phyloP scores from a whole-genome alignment of 73 alveolate species.

The Stentor coeruleus region DNA sequence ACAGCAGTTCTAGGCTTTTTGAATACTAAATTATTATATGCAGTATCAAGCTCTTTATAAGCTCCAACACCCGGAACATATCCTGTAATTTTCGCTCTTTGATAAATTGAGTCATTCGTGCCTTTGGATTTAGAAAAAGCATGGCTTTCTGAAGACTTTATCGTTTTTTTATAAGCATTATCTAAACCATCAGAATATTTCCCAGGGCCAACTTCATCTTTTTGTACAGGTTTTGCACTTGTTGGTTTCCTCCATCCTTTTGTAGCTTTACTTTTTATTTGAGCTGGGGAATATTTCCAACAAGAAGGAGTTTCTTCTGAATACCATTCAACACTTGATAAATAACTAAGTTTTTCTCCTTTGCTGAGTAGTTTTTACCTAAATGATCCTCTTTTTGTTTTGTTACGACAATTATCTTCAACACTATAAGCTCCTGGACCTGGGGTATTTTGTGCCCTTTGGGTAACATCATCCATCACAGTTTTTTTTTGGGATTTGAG shows the following conservation, averaged over 20 bases:
- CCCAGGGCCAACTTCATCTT: neutral
- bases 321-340: neutral
- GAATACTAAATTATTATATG: neutral
- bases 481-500: neutral
- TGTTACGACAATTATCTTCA: neutral
- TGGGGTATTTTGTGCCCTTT: neutral
- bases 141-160: neutral
- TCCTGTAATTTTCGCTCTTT: neutral
- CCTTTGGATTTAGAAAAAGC: neutral
- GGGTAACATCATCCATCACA: neutral
- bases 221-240: neutral
- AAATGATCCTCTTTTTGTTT: neutral
- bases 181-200: neutral
- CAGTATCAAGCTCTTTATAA: neutral
- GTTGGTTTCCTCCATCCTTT: neutral
- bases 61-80: neutral
- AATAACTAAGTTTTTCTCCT: neutral
- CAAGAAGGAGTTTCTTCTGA: conserved; percentile 10
- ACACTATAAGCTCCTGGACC: conserved; percentile 16
- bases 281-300: conserved; percentile 16
- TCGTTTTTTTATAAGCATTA: neutral
- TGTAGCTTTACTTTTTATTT: neutral
- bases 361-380: neutral
- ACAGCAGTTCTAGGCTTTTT: neutral
- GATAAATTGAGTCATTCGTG: neutral